Base-by-base conservation (phyloP, 2,329 filamentous ascomycete genomes). In the Aspergillus luchuensis region DNA sequence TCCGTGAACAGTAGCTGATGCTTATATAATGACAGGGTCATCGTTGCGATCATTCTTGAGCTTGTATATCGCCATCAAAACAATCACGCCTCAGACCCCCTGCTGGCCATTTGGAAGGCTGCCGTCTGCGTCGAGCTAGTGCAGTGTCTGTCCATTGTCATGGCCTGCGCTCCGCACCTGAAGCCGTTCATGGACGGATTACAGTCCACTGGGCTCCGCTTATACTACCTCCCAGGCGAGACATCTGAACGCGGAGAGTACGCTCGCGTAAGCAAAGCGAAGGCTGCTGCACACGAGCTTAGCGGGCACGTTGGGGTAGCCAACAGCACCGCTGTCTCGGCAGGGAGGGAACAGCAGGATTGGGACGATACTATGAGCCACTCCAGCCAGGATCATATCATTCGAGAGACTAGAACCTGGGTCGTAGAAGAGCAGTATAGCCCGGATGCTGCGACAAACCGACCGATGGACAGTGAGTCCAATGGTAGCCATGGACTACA, bases 101-200 rank as follows among this genome's bases (percentile, higher is more conserved):
- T 55, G 8, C 52, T 55, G 5, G 52, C 11, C 0, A 30, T 43
- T 2, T 55, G 52, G 52, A 25, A 45, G 36, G 52, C 23, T 3
- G 23, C 52, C 11, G 23, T 55, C 38, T 55, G 52, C 21, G 23
- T 25, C 5, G n/a, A 55, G 38, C 5, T 55, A 38, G 36, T 55
- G 1, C 52, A 55, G 23, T 43, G 52, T 21, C 15, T 55, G 19
- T 38, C 15, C 15, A 55, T 55, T 15, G 7, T 55, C 8, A 36
- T 28, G 15, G 36, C 52, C 5, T 55, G 36, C 15, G n/a, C 43
- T 11, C 52, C 52, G 2, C 52, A 55, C 5, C 21, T 55, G 13
- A 55, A 55, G 36, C 52, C 52, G 5, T 55, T 55, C 38, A 55
- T 55, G 52, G 52, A 55, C 45, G 52, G 52, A 11, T 19, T 55